phyloP scores from a whole-genome alignment of 768 basidiomycete genomes.

The Podaxis sp. region DNA sequence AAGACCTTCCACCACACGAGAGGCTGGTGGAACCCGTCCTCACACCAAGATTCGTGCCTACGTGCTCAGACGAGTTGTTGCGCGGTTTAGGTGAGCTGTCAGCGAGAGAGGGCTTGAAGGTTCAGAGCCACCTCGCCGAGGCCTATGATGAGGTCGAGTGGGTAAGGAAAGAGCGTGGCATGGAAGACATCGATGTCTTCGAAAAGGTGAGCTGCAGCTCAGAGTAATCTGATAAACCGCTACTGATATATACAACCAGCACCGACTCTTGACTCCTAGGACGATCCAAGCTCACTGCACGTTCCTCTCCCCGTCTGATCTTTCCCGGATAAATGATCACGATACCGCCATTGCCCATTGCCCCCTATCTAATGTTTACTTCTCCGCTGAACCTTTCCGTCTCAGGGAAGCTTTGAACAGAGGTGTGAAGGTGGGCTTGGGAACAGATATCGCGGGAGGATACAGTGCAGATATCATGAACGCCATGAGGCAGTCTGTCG shows the following conservation, averaged over 20 bases:
- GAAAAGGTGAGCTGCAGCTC: constrained; percentile 42
- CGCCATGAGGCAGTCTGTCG: constrained; percentile 78
- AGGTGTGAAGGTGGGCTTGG: constrained; percentile 73
- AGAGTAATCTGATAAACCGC: neutral
- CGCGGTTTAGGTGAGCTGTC: constrained; percentile 59
- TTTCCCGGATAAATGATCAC: constrained; percentile 44
- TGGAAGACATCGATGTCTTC: constrained; percentile 75
- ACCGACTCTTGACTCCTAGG: constrained; percentile 35
- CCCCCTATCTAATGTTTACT: constrained; percentile 87
- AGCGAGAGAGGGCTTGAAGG: constrained; percentile 38
- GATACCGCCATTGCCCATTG: constrained; percentile 80
- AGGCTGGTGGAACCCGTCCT: constrained; percentile 76
- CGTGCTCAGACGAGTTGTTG: constrained; percentile 75
- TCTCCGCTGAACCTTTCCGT: constrained; percentile 69
- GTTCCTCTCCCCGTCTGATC: constrained; percentile 54
- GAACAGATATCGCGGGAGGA: constrained; percentile 85
- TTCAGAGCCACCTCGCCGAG: constrained; percentile 87
- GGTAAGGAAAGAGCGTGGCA: constrained; percentile 58
- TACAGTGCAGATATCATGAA: constrained; percentile 78
- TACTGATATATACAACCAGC: constrained; percentile 51
- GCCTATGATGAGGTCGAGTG: constrained; percentile 72
- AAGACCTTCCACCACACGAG: constrained; percentile 38
- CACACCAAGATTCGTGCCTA: constrained; percentile 89
- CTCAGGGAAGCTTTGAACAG: constrained; percentile 67
- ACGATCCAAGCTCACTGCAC: constrained; percentile 92